Percentiles rank a stretch among this genome's conserved stretches.
Evolutionary conservation across 768 basidiomycete genomes (phyloP).

Genomic region (Termitomyces sp.): DNA sequence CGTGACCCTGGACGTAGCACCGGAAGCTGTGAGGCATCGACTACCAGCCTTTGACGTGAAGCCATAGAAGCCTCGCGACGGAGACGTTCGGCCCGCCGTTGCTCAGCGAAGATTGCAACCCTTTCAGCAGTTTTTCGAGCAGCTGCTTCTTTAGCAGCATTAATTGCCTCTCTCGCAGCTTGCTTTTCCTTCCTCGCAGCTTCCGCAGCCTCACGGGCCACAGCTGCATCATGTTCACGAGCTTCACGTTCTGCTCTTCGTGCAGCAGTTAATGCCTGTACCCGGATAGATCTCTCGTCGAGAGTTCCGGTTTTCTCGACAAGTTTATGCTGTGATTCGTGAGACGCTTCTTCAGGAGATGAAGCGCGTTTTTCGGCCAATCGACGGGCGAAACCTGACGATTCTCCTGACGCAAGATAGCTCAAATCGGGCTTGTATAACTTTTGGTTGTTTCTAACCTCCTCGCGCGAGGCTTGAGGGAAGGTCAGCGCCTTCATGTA

Average conservation of each 20-base stretch:
- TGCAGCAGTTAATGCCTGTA: neutral
- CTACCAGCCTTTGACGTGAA: neutral
- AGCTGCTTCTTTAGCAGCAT: neutral
- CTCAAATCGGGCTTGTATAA: constrained; percentile 20
- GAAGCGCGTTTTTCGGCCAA: constrained; percentile 9
- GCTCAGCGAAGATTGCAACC: constrained; percentile 8
- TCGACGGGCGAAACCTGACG: constrained; percentile 18
- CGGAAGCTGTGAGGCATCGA: neutral
- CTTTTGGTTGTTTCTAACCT: constrained; percentile 1
- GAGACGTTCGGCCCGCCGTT: constrained; percentile 18
- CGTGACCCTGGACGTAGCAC: neutral
- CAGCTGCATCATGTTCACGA: neutral
- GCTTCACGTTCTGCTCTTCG: constrained; percentile 2
- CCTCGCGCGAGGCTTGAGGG: constrained; percentile 12
- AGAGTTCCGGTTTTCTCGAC: neutral
- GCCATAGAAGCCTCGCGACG: constrained; percentile 10
- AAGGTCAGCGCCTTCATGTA: neutral
- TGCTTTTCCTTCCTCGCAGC: neutral
- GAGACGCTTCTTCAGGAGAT: neutral
- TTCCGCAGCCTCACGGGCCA: neutral
- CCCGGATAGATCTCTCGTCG: neutral
- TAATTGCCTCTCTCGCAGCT: neutral
- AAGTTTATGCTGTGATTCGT: neutral
- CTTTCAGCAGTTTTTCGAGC: neutral
- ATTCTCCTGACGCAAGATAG: constrained; percentile 20